Conservation (phyloP, 345 rosid species). For the Arabis hirsuta region DNA sequence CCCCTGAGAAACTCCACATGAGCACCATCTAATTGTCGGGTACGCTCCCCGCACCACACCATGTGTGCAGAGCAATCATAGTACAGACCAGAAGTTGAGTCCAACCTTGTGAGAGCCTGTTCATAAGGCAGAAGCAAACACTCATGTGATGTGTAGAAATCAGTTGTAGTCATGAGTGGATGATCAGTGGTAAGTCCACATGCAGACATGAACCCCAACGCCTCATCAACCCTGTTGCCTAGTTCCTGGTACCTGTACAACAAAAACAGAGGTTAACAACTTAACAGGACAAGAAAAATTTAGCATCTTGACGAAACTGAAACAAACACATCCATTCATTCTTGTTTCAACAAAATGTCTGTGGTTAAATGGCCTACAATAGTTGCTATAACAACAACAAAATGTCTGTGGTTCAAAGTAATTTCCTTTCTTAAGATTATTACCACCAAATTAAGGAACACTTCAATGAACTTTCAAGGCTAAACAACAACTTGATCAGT, state of each 20-base stretch:
- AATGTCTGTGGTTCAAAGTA: not conserved
- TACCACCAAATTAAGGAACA: not conserved
- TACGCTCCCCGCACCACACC: slow-evolving; percentile 72
- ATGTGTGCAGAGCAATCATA: slow-evolving; percentile 70
- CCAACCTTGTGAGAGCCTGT: slow-evolving; percentile 60
- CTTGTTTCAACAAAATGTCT: not conserved
- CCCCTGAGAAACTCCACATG: slow-evolving; percentile 68
- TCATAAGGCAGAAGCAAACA: slow-evolving; percentile 69
- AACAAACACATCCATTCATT: not conserved
- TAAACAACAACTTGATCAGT: not conserved
- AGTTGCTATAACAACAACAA: not conserved
- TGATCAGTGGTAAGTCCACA: slow-evolving; percentile 62
- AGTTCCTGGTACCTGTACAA: slow-evolving; percentile 56
- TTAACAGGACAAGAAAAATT: not conserved
- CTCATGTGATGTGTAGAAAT: slow-evolving; percentile 73
- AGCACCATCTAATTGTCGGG: slow-evolving; percentile 68
- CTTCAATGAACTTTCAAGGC: not conserved
- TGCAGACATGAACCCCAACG: slow-evolving; percentile 72
- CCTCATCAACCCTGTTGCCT: slow-evolving; percentile 63
- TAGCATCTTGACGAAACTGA: slow-evolving; percentile 6
- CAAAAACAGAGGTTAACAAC: slow-evolving; percentile 5
- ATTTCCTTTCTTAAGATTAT: not conserved
- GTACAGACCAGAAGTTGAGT: slow-evolving; percentile 64
- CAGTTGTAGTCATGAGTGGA: slow-evolving; percentile 65
- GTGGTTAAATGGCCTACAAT: not conserved